These are phyloP conservation scores for Candolleomyces efflorescens DNA, from an alignment of 768 basidiomycete species.

Conservation along the genomic window DNA sequence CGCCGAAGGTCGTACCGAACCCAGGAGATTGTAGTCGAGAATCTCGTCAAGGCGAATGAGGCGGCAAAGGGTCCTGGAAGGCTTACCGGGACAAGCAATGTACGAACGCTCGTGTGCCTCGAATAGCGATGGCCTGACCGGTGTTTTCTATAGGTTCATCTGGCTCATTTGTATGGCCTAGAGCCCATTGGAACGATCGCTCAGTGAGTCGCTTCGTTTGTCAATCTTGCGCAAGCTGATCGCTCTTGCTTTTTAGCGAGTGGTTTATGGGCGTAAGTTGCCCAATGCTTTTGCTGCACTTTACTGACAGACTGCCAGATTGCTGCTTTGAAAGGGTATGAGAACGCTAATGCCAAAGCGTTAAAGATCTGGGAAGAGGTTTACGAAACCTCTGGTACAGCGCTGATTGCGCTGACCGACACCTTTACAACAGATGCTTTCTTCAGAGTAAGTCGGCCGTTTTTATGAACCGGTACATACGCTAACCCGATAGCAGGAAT, in stretches of 20 bases:
- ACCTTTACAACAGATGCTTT: slow-evolving; percentile 89
- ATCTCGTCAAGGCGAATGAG: slow-evolving; percentile 61
- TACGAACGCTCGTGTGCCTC: slow-evolving; percentile 27
- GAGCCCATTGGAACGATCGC: slow-evolving; percentile 78
- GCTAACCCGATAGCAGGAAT: slow-evolving; percentile 52
- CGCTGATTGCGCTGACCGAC: slow-evolving; percentile 83
- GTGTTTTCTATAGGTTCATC: slow-evolving; percentile 53
- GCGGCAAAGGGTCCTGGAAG: slow-evolving; percentile 46
- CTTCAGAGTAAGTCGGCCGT: slow-evolving; percentile 52
- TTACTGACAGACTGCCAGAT: slow-evolving; percentile 42
- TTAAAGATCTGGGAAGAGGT: slow-evolving; percentile 86
- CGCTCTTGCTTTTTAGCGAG: slow-evolving; percentile 40
- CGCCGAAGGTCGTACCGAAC: slow-evolving; percentile 67
- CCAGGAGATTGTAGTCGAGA: slow-evolving; percentile 75
- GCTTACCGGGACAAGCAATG: slow-evolving; percentile 88
- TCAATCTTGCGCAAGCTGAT: background rate
- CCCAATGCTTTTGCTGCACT: background rate
- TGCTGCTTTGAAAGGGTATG: slow-evolving; percentile 82
- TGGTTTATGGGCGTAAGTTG: slow-evolving; percentile 84
- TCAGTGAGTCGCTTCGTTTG: slow-evolving; percentile 50
- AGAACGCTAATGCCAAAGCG: slow-evolving; percentile 65
- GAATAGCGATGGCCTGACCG: too few species aligned
- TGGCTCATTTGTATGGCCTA: slow-evolving; percentile 74
- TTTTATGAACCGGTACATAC: too few species aligned
- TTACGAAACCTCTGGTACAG: slow-evolving; percentile 43